Percentiles rank a stretch among this genome's conserved stretches.
Conservation (phyloP, 169 alveolate species). For the Eimeria acervulina region DNA sequence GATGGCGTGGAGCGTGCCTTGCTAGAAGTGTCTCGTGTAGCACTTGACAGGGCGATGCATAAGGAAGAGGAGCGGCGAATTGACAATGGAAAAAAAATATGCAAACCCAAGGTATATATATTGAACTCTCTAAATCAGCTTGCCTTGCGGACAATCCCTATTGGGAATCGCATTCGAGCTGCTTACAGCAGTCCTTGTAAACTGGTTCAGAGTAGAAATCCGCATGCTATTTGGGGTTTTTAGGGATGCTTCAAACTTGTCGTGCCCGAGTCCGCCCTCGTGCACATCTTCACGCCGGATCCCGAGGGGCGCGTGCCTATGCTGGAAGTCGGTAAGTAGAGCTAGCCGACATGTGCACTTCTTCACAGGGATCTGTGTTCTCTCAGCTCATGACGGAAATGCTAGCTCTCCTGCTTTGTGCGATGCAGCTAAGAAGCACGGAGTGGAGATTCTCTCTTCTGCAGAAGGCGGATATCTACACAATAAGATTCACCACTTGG, state of each 20-base stretch:
- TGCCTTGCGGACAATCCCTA: neutral
- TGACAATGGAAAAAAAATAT: conserved; percentile 77
- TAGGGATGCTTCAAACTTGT: conserved; percentile 82
- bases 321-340: conserved; percentile 70
- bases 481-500: conserved; percentile 54
- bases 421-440: conserved; percentile 71
- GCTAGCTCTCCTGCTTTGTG: neutral
- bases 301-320: conserved; percentile 71
- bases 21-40: conserved; percentile 69
- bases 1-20: conserved; percentile 77
- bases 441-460: conserved; percentile 60
- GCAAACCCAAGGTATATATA: conserved; percentile 77
- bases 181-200: neutral
- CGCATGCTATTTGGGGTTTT: neutral
- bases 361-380: neutral
- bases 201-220: neutral
- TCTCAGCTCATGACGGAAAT: neutral
- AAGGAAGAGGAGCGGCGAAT: conserved; percentile 80
- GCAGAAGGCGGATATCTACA: conserved; percentile 70
- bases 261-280: conserved; percentile 74
- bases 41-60: conserved; percentile 80
- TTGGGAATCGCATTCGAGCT: neutral
- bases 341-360: neutral
- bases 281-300: conserved; percentile 67
- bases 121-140: neutral